Percentiles rank a stretch among this genome's conserved stretches.
These are phyloP conservation scores for Castanea crenata DNA, from an alignment of 306 rosid species.

Conservation along the genomic window DNA sequence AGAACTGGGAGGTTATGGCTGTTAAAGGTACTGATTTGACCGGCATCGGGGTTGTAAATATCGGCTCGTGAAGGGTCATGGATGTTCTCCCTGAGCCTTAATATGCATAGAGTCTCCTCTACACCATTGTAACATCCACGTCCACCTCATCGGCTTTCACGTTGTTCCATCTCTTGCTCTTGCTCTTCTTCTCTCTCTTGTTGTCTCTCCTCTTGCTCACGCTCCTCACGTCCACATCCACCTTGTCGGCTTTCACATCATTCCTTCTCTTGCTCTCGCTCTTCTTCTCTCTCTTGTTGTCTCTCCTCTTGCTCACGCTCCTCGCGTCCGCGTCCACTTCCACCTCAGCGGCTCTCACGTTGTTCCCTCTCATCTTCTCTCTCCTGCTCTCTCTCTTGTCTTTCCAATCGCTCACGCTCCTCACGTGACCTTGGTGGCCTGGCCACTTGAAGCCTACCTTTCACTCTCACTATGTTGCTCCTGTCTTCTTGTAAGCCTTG, in stretches of 20 bases:
- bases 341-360: not conserved
- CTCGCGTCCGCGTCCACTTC: too few relatives aligned
- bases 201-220: too few relatives aligned
- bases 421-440: conserved; percentile 30
- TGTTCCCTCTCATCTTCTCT: not conserved
- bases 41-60: conserved; percentile 41
- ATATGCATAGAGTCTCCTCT: too few relatives aligned
- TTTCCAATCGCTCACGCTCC: conserved; percentile 11
- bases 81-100: conserved; percentile 35
- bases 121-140: not conserved
- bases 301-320: too few relatives aligned
- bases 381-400: not conserved
- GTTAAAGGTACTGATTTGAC: conserved; percentile 37
- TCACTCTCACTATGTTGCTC: conserved; percentile 40
- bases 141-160: not conserved
- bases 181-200: too few relatives aligned
- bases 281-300: too few relatives aligned
- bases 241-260: not conserved
- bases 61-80: conserved; percentile 31
- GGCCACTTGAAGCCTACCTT: conserved; percentile 28
- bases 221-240: too few relatives aligned
- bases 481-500: conserved; percentile 25
- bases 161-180: too few relatives aligned
- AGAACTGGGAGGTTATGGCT: conserved; percentile 42
- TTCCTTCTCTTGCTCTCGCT: not conserved